A percentile compares a stretch with the other conserved stretches of the same genome.
Evolutionary conservation across 176 grass and related monocot genomes (phyloP).

Genomic region (Carex littledalei): DNA sequence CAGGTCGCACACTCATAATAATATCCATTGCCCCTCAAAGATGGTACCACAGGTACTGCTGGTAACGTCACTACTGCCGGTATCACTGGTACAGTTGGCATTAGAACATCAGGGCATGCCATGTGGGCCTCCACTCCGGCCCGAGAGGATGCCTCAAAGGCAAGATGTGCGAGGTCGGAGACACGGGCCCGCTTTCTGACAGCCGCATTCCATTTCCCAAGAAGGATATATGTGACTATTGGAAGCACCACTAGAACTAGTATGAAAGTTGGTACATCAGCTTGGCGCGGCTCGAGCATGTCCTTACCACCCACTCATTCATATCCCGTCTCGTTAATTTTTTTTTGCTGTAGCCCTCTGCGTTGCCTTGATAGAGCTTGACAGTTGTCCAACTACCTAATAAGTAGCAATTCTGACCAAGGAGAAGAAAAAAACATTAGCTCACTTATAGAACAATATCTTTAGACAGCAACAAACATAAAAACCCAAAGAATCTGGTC

Average conservation of each 20-base stretch:
- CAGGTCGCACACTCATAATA: conserved; percentile 93
- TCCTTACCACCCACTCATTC: conserved; percentile 66
- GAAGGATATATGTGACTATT: conserved; percentile 78
- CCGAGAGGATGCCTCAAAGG: conserved; percentile 65
- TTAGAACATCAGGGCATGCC: conserved; percentile 49
- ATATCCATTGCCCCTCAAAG: conserved; percentile 22
- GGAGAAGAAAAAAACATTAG: background rate
- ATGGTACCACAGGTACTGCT: background rate
- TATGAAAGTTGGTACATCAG: conserved; percentile 81
- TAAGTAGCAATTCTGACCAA: background rate
- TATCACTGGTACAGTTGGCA: conserved; percentile 44
- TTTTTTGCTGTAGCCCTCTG: background rate
- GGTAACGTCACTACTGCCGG: background rate
- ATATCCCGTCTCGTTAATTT: conserved; percentile 44
- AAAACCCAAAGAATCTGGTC: background rate
- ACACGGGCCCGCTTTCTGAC: conserved; percentile 60
- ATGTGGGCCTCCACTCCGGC: conserved; percentile 46
- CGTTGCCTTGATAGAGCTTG: background rate
- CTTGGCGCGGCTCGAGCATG: conserved; percentile 96
- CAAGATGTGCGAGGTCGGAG: conserved; percentile 63
- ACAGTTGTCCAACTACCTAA: background rate
- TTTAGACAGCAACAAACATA: background rate
- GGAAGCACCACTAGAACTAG: conserved; percentile 75
- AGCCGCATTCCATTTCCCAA: conserved; percentile 83
- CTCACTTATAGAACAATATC: background rate